phyloP scores from a whole-genome alignment of 2,329 filamentous ascomycete species.

The Colletotrichum somersetense region DNA sequence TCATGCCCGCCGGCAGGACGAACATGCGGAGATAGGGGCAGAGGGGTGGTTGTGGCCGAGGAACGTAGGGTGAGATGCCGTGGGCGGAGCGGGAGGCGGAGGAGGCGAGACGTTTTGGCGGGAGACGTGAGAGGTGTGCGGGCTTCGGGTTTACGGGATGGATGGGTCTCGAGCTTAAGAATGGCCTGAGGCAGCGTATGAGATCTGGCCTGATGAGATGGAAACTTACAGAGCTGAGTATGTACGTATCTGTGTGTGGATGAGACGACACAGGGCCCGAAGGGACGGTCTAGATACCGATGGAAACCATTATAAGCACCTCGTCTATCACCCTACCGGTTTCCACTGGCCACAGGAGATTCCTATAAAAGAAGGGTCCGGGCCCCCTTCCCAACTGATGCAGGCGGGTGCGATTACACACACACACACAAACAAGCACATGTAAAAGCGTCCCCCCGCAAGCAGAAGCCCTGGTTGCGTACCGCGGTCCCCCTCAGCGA shows the following conservation, averaged over 20 bases:
- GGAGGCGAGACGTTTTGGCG: conserved; percentile 18
- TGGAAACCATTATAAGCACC: background rate
- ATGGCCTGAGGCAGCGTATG: conserved; percentile 2
- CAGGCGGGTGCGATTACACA: background rate
- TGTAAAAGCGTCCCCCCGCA: background rate
- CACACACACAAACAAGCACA: background rate
- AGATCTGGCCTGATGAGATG: conserved; percentile 18
- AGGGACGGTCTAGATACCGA: conserved; percentile 12
- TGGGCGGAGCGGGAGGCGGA: background rate
- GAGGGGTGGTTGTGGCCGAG: conserved; percentile 17
- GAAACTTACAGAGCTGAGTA: background rate
- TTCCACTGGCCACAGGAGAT: background rate
- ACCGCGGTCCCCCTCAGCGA: background rate
- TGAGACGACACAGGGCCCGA: conserved; percentile 5
- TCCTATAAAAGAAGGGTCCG: background rate
- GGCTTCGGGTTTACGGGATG: background rate
- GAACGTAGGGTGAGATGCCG: background rate
- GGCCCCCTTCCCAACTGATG: background rate
- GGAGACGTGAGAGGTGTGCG: conserved; percentile 27
- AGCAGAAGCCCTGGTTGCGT: conserved; percentile 1
- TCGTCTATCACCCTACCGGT: background rate
- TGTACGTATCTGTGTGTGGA: background rate
- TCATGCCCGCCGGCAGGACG: conserved; percentile 36
- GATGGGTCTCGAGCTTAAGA: conserved; percentile 14
- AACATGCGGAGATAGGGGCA: too few species aligned